Conservation (phyloP, 306 rosid genomes). For the Carpinus fangiana region DNA sequence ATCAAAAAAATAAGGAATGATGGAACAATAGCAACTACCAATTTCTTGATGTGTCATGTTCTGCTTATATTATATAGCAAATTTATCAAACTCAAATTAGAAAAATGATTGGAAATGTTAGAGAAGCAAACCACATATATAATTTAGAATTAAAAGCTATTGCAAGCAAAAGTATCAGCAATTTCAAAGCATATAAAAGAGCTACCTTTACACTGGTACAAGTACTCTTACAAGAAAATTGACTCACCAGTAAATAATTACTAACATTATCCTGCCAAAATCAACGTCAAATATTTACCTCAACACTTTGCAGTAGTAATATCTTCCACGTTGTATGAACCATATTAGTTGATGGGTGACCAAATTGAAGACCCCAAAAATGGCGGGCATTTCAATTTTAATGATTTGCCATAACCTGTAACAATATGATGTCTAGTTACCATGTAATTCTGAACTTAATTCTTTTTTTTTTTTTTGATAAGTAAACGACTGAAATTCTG, state of each 20-base stretch:
- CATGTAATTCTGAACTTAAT: conserved; percentile 31
- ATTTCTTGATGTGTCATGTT: not conserved
- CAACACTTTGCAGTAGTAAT: conserved; percentile 45
- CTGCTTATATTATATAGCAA: not conserved
- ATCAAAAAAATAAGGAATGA: not conserved
- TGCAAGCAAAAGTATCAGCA: conserved; percentile 9
- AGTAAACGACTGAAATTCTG: too few species aligned
- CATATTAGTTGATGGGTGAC: conserved; percentile 43
- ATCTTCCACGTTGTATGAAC: conserved; percentile 35
- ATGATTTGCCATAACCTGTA: conserved; percentile 58
- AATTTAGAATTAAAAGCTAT: conserved; percentile 27
- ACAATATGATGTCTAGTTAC: conserved; percentile 24
- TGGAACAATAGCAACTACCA: not conserved
- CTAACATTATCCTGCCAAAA: conserved; percentile 31
- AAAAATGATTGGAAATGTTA: conserved; percentile 15
- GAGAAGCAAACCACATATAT: conserved; percentile 18
- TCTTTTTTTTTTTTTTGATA: not conserved
- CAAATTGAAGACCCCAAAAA: conserved; percentile 42
- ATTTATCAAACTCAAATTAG: not conserved
- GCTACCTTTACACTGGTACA: conserved; percentile 41
- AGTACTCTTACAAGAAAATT: conserved; percentile 33
- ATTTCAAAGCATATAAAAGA: conserved; percentile 29
- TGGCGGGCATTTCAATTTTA: conserved; percentile 30
- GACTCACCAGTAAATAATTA: conserved; percentile 38
- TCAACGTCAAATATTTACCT: conserved; percentile 66